phyloP scores from a whole-genome alignment of 306 rosid species.

The Astragalus glycyphyllos region DNA sequence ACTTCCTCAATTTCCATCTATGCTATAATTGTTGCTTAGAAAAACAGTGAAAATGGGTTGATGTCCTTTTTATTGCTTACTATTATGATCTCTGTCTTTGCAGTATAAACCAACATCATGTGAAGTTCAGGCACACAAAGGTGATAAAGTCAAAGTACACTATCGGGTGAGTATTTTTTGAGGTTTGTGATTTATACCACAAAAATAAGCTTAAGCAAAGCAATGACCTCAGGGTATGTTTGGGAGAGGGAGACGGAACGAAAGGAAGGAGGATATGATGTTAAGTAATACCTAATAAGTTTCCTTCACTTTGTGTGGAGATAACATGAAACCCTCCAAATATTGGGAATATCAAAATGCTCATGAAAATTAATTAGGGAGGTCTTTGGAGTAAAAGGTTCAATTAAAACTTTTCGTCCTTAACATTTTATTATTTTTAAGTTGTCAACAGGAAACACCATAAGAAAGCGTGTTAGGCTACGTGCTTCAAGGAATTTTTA shows the following conservation, averaged over 20 bases:
- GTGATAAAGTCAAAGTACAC: constrained; percentile 90
- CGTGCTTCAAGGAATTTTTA: constrained; percentile 10
- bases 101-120: constrained; percentile 89
- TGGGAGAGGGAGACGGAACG: constrained; percentile 13
- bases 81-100: constrained; percentile 37
- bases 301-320: constrained; percentile 21
- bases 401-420: no score
- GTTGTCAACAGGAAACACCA: neutral
- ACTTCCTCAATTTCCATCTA: neutral
- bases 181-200: constrained; percentile 27
- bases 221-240: neutral
- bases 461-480: constrained; percentile 11
- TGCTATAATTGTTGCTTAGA: neutral
- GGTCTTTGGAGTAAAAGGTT: constrained; percentile 3
- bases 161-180: constrained; percentile 69
- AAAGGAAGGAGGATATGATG: neutral
- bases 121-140: constrained; percentile 88
- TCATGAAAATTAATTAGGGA: constrained; percentile 3
- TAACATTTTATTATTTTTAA: neutral
- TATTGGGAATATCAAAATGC: neutral
- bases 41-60: constrained; percentile 23
- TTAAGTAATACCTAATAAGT: neutral
- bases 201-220: constrained; percentile 20
- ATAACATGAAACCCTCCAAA: neutral
- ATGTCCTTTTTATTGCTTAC: constrained; percentile 22